A percentile compares a stretch with the other conserved stretches of the same genome.
Evolutionary conservation across 2,329 filamentous ascomycete species (phyloP).

Genomic region (Fusarium coicis): DNA sequence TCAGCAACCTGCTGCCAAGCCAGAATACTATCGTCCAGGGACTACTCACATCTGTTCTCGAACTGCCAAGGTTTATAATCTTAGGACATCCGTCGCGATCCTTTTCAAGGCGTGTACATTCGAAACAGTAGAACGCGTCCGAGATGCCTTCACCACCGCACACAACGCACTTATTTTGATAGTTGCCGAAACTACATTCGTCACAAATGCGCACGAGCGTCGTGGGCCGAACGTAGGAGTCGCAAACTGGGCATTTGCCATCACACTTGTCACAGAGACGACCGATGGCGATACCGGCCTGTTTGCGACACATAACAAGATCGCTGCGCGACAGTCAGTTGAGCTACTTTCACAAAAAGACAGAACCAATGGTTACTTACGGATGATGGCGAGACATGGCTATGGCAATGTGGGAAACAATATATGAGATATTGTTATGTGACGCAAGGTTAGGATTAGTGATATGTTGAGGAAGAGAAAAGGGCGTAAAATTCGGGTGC

Average conservation of each 20-base stretch:
- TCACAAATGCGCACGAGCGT: slow-evolving; percentile 98
- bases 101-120: slow-evolving; percentile 96
- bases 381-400: slow-evolving; percentile 94
- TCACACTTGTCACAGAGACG: slow-evolving; percentile 99
- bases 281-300: slow-evolving; percentile 96
- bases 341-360: not conserved
- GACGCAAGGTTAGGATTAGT: not conserved
- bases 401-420: slow-evolving; percentile 19
- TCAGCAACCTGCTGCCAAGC: slow-evolving; percentile 25
- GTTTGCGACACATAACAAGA: slow-evolving; percentile 99
- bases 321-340: slow-evolving; percentile 67
- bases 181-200: slow-evolving; percentile 99
- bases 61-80: slow-evolving; percentile 98
- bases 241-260: slow-evolving; percentile 98
- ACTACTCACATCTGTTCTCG: slow-evolving; percentile 83
- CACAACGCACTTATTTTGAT: slow-evolving; percentile 99
- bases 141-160: slow-evolving; percentile 98
- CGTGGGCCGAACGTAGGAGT: slow-evolving; percentile 97
- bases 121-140: slow-evolving; percentile 99
- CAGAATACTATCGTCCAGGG: not conserved
- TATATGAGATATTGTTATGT: not conserved
- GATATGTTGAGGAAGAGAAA: slow-evolving; percentile 15
- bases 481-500: slow-evolving; percentile 2
- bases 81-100: slow-evolving; percentile 98
- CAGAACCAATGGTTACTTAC: slow-evolving; percentile 59